A percentile compares a stretch with the other conserved stretches of the same genome.
Evolutionary conservation across 192 early-diverging fungal species (phyloP).

Genomic region (Gryganskiella cystojenkinii): DNA sequence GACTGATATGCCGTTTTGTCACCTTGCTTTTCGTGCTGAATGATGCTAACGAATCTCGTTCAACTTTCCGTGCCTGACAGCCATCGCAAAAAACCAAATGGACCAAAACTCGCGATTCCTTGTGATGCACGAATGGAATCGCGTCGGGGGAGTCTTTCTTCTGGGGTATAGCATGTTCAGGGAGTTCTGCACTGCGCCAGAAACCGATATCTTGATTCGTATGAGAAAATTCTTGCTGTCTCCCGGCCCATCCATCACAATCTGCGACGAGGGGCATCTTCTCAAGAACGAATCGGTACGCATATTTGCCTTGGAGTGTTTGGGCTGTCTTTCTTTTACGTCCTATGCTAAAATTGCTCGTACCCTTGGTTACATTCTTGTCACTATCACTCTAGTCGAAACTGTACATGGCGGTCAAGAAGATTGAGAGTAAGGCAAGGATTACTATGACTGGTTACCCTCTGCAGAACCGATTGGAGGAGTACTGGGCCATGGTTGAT

Average conservation of each 20-base stretch:
- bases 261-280: conserved; percentile 89
- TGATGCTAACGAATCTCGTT: too few species aligned
- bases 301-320: not conserved
- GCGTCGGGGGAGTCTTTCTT: conserved; percentile 73
- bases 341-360: conserved; percentile 1
- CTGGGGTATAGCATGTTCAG: conserved; percentile 75
- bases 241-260: conserved; percentile 74
- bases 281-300: conserved; percentile 67
- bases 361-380: not conserved
- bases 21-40: too few species aligned
- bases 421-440: conserved; percentile 66
- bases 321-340: conserved; percentile 29
- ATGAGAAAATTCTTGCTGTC: conserved; percentile 58
- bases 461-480: conserved; percentile 84
- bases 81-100: not conserved
- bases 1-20: too few species aligned
- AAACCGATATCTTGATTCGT: not conserved
- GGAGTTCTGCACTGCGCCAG: conserved; percentile 32
- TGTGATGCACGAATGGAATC: conserved; percentile 64
- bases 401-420: conserved; percentile 25
- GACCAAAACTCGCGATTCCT: conserved; percentile 17
- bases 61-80: too few species aligned
- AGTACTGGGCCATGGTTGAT: conserved; percentile 86
- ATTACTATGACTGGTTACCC: conserved; percentile 87
- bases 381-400: conserved; percentile 20